Base-by-base conservation (phyloP, 2,329 filamentous ascomycete genomes). In the Verticillium isaacii region DNA sequence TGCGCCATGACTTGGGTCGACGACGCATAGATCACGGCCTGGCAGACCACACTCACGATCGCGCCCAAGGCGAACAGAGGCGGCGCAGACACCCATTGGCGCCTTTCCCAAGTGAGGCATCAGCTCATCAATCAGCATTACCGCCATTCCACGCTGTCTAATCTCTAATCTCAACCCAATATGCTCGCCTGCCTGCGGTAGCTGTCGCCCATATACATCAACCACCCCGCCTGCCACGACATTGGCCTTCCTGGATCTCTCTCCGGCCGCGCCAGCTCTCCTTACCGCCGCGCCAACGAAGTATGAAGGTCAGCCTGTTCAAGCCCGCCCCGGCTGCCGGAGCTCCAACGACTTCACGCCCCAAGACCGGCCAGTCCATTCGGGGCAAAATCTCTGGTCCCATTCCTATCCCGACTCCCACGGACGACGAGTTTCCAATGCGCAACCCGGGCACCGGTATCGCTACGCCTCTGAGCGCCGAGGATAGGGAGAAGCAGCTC, bases 381-480 rank as follows among this genome's bases (percentile, higher is more conserved):
- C 82, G 85, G 45, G 85, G 85, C 64, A 83, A 81, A 66, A 88
- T 88, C 64, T 88, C 85, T 34, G 80, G 78, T 7, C 86, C 86
- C 15, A 88, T 88, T 57, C 85, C 85, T 1, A 82, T 88, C 25
- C 71, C 75, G 19, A 75, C 72, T 61, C 69, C 75, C 8, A 66
- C 77, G 50, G 82, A 84, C 62, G 82, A 85, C 64, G 84, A 85
- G 62, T 83, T 85, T 66, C 79, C 82, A 12, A 81, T 83, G 57
- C 75, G 80, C 58, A 77, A 77, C 34, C 78, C 78, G 12, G 74
- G 75, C 14, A 66, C 72, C 25, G 73, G 69, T 32, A 73, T 76
- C 45, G 74, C 73, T 11, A 71, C 70, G 9, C 70, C 74, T n/a
- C 61, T 72, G 19, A 71, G 69, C 12, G 62, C 60, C 34, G 68